Base-by-base conservation (phyloP, 495 filamentous ascomycete genomes). In the Penicillium fimorum region DNA sequence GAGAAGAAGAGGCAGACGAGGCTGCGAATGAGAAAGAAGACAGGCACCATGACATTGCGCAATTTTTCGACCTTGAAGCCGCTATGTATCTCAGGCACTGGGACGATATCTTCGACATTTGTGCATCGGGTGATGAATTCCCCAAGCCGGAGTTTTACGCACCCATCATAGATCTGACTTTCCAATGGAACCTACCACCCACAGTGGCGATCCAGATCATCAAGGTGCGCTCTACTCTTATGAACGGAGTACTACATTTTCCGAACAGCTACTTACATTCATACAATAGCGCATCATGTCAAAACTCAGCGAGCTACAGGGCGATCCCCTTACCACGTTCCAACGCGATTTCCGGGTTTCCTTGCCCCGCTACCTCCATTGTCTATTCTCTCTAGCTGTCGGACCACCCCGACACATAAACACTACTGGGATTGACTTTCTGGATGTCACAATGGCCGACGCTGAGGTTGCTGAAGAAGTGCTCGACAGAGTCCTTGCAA, bases 401-500 rank as follows among this genome's bases (percentile, higher is more conserved):
- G 24, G 20, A 15, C 27, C 35, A n/a, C 35, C 12, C 5, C 27
- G 12, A 12, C 7, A n/a, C 3, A 11, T 7, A 24, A 35, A 3
- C 22, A 4, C 24, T 11, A 17, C 15, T 30, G n/a, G 2, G 15
- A 12, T 6, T 13, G 33, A 6, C 11, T 12, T 12, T 8, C 20
- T 8, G 3, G 47, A 53, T 20, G 1, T 45, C 1, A 13, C 38
- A 11, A 40, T 41, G 11, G 24, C 27, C 6, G 37, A 58, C 10
- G 4, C 40, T 5, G 13, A 33, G 7, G 55, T 70, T 5, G 70
- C 70, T 5, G 66, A 71, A 35, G 62, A 57, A 2, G 55, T 66
- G 13, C 51, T 73, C 33, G 78, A 83, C 27, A 81, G 88, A 54
- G 78, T 82, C 25, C 72, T 80, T 27, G 63, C 67, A 27, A 72